Evolutionary conservation across 495 filamentous ascomycete species (phyloP).

Genomic region (Chaetomium cochliodes): DNA sequence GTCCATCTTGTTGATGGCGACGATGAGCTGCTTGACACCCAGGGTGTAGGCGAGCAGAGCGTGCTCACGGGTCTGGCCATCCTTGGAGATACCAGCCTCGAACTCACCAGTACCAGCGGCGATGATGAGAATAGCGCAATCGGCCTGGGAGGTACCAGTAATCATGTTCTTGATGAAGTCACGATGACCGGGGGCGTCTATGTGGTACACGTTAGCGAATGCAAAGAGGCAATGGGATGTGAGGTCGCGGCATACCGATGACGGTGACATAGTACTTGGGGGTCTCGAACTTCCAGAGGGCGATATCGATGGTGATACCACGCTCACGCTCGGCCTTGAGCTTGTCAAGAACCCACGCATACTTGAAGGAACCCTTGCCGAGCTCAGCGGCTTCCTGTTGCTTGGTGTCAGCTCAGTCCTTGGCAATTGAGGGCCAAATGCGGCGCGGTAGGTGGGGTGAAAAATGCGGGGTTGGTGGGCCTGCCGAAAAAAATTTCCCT

Average conservation of each 20-base stretch:
- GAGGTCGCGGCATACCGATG: conserved; percentile 67
- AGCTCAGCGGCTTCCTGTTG: conserved; percentile 94
- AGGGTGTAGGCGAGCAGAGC: conserved; percentile 99
- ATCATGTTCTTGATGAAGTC: conserved; percentile 99
- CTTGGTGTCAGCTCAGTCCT: conserved; percentile 32
- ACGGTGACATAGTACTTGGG: conserved; percentile 98
- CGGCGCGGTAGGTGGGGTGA: conserved; percentile 1
- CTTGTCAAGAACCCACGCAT: conserved; percentile 99
- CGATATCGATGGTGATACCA: conserved; percentile 99
- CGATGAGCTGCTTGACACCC: conserved; percentile 99
- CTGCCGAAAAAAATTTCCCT: conserved; percentile 33
- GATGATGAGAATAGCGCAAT: conserved; percentile 99
- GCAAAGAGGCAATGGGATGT: neutral
- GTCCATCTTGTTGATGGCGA: conserved; percentile 99
- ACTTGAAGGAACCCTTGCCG: conserved; percentile 99
- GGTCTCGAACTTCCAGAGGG: conserved; percentile 99
- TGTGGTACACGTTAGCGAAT: conserved; percentile 20
- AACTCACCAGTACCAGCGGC: conserved; percentile 99
- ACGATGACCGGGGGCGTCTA: conserved; percentile 98
- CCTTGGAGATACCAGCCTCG: conserved; percentile 99
- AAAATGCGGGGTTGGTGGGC: conserved; percentile 29
- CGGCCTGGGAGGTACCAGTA: conserved; percentile 99
- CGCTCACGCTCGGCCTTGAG: conserved; percentile 99
- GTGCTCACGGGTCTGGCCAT: conserved; percentile 99
- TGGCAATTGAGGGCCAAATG: conserved; percentile 12